Evolutionary conservation across 441 rosid species (phyloP), one percentile per base, ranked within the genome.

Genomic region (Eruca vesicaria): DNA sequence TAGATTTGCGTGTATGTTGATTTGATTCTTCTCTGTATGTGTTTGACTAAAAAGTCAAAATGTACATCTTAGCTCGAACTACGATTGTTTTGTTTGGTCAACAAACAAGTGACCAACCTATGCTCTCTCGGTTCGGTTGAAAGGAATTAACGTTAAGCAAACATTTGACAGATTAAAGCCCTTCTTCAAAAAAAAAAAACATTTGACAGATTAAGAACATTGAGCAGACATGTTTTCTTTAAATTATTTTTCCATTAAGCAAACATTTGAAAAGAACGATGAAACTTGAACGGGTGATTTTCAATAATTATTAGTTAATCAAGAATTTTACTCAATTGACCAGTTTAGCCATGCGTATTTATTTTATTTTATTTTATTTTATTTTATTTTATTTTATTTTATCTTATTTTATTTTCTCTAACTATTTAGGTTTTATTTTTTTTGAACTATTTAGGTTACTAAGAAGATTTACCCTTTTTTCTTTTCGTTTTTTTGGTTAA

Each of bases 1-100:
- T 68, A 35, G 78, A 52, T 60, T 68, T 68, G 33, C 33, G 73
- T 26, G 63, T 50, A 35, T 75, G 72, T 74, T 72, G 61, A 66
- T 20, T 74, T 66, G 16, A 12, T 5, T 33, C 48, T 41, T 41
- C 48, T 12, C 48, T 12, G 14, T 29, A 38, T 26, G 20, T 43
- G 67, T 58, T 43, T 57, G 72, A 32, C 60, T n/a, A 66, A 32
- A 32, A 41, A 58, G 61, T 58, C 66, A 74, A 74, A 43, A 55
- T 19, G 28, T 7, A 31, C 35, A 43, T 32, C 57, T n/a, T 74
- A 66, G 15, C 71, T 65, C 65, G n/a, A 56, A 55, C 9, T 38
- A 43, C 65, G 9, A 56, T 60, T 2, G 10, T 71, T 60, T 60
- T 2, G 10, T 71, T 60, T 48, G 61, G 68, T 48, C 33, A 19